Base-by-base conservation (phyloP, 2,329 filamentous ascomycete species). In the Plectosphaerella sp. region DNA sequence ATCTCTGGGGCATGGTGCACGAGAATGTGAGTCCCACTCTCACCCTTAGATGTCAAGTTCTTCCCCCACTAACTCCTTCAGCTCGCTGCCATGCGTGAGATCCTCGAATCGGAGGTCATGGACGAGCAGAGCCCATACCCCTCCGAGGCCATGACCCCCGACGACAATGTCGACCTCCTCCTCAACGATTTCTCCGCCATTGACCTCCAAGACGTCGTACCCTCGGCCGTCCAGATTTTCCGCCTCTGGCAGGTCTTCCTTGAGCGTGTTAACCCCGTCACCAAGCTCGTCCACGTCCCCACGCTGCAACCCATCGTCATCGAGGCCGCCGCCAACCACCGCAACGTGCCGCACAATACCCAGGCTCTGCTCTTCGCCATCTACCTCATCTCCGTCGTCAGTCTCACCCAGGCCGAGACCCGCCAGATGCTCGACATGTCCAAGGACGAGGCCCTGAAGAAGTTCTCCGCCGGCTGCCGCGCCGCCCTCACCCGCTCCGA, bases 181-280 rank as follows among this genome's bases (percentile, higher is more conserved):
- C 67, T 83, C 48, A 69, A 71, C 33, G 72, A 75, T 49, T 62
- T 71, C 28, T 66, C 69, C 1, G 63, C 67, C 6, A 62, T 66
- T 22, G 72, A 66, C 45, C 59, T 72, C 14, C 73, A 78, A 49
- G 73, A 77, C 14, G 69, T 88, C 62, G 84, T 87, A 58, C 88
- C 89, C 0, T 73, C 82, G 5, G 79, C 84, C 0, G 76, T 82
- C 12, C 82, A 89, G 35, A 80, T 88, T 24, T 84, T 89, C 60
- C 77, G 78, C 48, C 75, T 93, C 5, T 93, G 89, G 89, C 86
- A 91, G 63, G 73, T 83, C 9, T 91, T 86, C 58, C 71, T 91
- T 6, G 83, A 89, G 47, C 84, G 89, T 55, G 83, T 92, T 51
- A 88, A 92, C 60, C 88, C 88, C 0, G 65, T 91, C 45, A 82